Evolutionary conservation across 805 yeast genomes (phyloP).

Genomic region (Starmerella sp.): DNA sequence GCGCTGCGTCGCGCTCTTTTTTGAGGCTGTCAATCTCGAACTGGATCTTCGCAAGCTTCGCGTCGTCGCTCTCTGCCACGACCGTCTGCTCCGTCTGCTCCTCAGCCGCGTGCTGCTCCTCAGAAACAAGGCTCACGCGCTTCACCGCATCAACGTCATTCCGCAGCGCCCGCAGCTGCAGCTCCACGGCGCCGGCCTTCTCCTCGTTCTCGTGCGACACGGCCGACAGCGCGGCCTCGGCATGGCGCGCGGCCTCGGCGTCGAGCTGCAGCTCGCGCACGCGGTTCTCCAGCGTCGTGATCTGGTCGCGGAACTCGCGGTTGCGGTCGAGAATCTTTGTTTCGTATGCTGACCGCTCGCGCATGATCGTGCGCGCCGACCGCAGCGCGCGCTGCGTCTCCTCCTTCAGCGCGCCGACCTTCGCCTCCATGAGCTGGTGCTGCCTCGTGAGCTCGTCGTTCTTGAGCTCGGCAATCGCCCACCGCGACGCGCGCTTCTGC

Average conservation of each 20-base stretch:
- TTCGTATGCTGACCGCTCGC: conserved; percentile 32
- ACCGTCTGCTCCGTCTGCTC: not conserved
- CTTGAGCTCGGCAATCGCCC: conserved; percentile 25
- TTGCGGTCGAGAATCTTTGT: conserved; percentile 27
- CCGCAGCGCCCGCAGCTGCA: conserved; percentile 3
- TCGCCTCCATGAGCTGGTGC: conserved; percentile 25
- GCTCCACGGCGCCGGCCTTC: conserved; percentile 22
- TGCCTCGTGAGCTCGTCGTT: conserved; percentile 26
- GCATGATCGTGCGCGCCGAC: conserved; percentile 26
- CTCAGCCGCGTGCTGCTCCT: not conserved
- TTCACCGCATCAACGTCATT: not conserved
- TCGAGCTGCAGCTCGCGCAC: conserved; percentile 20
- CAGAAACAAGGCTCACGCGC: not conserved
- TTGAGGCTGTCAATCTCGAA: conserved; percentile 12
- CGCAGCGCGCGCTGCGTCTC: conserved; percentile 28
- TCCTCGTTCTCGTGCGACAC: conserved; percentile 28
- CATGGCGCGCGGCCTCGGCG: conserved; percentile 25
- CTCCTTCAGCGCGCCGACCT: conserved; percentile 23
- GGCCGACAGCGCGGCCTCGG: conserved; percentile 26
- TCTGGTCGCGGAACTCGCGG: conserved; percentile 25
- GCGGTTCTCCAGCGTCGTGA: conserved; percentile 21
- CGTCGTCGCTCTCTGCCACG: not conserved
- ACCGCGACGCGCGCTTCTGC: conserved; percentile 26
- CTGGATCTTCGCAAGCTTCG: conserved; percentile 2
- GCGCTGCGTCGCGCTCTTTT: conserved; percentile 3